Conservation (phyloP, 2,329 filamentous ascomycete species). For the Alternaria postmessia region DNA sequence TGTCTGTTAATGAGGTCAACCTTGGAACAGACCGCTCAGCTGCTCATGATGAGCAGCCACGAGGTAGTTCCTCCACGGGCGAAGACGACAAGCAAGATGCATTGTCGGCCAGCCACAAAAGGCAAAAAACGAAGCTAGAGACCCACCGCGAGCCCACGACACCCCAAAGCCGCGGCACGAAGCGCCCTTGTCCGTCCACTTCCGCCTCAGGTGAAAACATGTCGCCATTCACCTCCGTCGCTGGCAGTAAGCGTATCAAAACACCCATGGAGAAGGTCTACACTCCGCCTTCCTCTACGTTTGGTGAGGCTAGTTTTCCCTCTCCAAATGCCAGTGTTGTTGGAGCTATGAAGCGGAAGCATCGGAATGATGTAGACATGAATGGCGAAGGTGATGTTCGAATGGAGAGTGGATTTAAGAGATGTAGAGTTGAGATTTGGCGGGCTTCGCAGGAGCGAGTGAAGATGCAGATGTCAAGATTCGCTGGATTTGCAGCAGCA, state of each 20-base stretch:
- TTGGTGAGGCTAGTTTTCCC: neutral
- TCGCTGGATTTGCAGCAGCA: neutral
- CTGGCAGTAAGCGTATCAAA: neutral
- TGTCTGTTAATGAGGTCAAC: neutral
- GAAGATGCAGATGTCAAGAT: neutral
- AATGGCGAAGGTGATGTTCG: neutral
- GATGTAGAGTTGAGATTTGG: neutral
- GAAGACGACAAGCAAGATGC: neutral
- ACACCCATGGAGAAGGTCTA: neutral
- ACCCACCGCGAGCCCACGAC: neutral
- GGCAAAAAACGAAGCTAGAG: neutral
- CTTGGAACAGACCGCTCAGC: rapidly evolving
- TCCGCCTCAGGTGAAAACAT: neutral
- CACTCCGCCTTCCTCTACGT: neutral
- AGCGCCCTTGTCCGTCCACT: neutral
- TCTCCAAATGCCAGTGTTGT: neutral
- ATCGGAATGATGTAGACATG: neutral
- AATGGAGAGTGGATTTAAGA: neutral
- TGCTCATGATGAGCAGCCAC: neutral
- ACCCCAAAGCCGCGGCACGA: neutral
- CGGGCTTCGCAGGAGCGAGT: neutral
- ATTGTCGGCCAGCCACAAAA: neutral
- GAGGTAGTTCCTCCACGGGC: too few relatives aligned
- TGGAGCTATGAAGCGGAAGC: neutral
- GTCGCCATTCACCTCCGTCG: neutral